phyloP scores from a whole-genome alignment of 2,329 filamentous ascomycete genomes.

The Hymenoscyphus linearis region DNA sequence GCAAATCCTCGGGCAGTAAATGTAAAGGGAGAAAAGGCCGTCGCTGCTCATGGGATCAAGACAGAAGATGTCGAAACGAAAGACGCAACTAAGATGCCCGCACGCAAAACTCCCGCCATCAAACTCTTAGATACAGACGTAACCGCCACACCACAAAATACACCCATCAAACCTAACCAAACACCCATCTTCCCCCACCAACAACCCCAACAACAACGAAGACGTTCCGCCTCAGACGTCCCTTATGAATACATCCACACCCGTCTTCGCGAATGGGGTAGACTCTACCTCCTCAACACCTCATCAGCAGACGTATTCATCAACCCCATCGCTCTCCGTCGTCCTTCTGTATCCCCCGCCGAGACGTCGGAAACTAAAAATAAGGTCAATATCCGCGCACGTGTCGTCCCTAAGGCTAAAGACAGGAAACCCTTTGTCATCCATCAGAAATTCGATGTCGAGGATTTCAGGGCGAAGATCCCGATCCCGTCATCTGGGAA shows the following conservation, averaged over 20 bases:
- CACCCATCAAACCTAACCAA: not conserved
- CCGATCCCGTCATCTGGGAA: slow-evolving; percentile 20
- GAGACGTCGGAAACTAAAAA: slow-evolving; percentile 1
- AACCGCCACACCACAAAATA: not conserved
- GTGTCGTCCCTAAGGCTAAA: slow-evolving; percentile 37
- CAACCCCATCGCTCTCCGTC: slow-evolving; percentile 38
- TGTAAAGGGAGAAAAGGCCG: slow-evolving; percentile 7
- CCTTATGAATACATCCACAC: slow-evolving; percentile 30
- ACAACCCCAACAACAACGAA: not conserved
- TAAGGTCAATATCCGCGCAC: slow-evolving; percentile 38
- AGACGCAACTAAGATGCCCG: not conserved
- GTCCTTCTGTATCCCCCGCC: slow-evolving; percentile 22
- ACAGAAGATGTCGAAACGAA: not conserved
- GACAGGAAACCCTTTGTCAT: slow-evolving; percentile 43
- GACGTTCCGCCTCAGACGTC: slow-evolving; percentile 12
- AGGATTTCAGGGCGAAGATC: slow-evolving; percentile 40
- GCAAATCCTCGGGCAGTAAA: not conserved
- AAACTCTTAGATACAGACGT: not conserved
- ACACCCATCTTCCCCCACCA: not conserved
- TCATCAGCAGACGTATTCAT: slow-evolving; percentile 43
- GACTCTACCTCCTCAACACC: slow-evolving; percentile 38
- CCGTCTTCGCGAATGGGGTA: slow-evolving; percentile 38
- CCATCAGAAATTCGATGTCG: slow-evolving; percentile 45
- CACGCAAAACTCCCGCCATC: not conserved
- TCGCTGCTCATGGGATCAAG: not conserved